A percentile compares a stretch with the other conserved stretches of the same genome.
Evolutionary conservation across 495 filamentous ascomycete genomes (phyloP).

Genomic region (Cercophora newfieldiana): DNA sequence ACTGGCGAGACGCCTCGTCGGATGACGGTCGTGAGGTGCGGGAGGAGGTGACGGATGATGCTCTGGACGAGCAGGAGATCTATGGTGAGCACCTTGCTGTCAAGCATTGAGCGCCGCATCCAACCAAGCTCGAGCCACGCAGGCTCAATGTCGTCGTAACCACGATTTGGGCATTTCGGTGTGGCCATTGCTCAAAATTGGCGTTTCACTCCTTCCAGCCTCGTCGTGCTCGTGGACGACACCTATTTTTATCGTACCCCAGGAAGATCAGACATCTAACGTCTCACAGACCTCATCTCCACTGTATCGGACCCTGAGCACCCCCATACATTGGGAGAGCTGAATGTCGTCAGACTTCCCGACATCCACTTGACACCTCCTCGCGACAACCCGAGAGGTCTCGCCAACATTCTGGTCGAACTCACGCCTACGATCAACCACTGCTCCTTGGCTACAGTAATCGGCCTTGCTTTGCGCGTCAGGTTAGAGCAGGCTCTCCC

Average conservation of each 20-base stretch:
- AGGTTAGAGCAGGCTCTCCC: conserved; percentile 87
- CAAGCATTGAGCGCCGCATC: neutral
- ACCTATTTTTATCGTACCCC: conserved; percentile 21
- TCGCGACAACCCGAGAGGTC: conserved; percentile 43
- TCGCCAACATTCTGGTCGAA: conserved; percentile 60
- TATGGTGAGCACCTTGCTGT: conserved; percentile 62
- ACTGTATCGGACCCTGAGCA: conserved; percentile 96
- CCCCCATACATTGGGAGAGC: conserved; percentile 84
- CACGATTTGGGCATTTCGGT: neutral
- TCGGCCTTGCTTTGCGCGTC: conserved; percentile 90
- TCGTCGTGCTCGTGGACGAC: neutral
- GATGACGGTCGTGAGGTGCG: conserved; percentile 35
- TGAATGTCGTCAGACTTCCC: conserved; percentile 89
- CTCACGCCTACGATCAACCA: conserved; percentile 98
- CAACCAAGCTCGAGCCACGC: neutral
- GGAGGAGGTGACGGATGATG: conserved; percentile 60
- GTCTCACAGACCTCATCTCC: conserved; percentile 78
- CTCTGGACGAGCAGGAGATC: conserved; percentile 90
- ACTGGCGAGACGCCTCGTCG: conserved; percentile 36
- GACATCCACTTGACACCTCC: conserved; percentile 79
- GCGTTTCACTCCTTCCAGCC: conserved; percentile 13
- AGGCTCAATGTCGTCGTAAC: neutral
- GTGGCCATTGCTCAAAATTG: neutral
- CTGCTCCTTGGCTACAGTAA: conserved; percentile 93
- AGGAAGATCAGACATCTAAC: conserved; percentile 39